A percentile compares a stretch with the other conserved stretches of the same genome.
These are phyloP conservation scores for Solanum appendiculatum DNA, from an alignment of 257 asterid species.

Conservation along the genomic window DNA sequence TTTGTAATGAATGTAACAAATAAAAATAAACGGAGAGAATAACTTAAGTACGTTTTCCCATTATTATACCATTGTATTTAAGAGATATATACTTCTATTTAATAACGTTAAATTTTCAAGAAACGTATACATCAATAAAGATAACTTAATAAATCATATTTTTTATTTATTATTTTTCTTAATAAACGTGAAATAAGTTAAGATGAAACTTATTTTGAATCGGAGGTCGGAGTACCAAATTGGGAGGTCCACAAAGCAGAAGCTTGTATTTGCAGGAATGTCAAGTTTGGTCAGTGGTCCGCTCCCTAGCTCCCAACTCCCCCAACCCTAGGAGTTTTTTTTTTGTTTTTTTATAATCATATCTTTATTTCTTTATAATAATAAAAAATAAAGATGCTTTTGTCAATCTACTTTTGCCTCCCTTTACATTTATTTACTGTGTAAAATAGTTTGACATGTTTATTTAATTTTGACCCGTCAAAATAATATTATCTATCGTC, in stretches of 20 bases:
- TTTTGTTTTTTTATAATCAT: not conserved
- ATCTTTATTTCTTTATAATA: not conserved
- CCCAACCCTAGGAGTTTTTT: not conserved
- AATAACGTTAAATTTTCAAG: too few relatives aligned
- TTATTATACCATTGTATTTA: too few relatives aligned
- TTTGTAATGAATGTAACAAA: too few relatives aligned
- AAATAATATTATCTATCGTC: not conserved
- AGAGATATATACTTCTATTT: too few relatives aligned
- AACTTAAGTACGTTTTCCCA: too few relatives aligned
- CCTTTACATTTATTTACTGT: not conserved
- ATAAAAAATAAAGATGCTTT: not conserved
- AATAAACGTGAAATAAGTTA: too few relatives aligned
- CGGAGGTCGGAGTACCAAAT: fast-evolving
- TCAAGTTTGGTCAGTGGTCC: not conserved
- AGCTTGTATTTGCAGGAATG: not conserved
- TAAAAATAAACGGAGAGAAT: too few relatives aligned
- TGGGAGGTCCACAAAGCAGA: not conserved
- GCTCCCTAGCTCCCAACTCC: not conserved
- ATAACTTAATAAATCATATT: too few relatives aligned
- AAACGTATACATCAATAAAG: too few relatives aligned
- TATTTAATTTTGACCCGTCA: not conserved
- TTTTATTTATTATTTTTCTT: too few relatives aligned
- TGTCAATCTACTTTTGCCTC: not conserved
- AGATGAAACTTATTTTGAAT: not conserved
- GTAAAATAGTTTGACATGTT: not conserved